These are phyloP conservation scores for Diplodia sapinea DNA, from an alignment of 2,329 filamentous ascomycete species.

Conservation along the genomic window DNA sequence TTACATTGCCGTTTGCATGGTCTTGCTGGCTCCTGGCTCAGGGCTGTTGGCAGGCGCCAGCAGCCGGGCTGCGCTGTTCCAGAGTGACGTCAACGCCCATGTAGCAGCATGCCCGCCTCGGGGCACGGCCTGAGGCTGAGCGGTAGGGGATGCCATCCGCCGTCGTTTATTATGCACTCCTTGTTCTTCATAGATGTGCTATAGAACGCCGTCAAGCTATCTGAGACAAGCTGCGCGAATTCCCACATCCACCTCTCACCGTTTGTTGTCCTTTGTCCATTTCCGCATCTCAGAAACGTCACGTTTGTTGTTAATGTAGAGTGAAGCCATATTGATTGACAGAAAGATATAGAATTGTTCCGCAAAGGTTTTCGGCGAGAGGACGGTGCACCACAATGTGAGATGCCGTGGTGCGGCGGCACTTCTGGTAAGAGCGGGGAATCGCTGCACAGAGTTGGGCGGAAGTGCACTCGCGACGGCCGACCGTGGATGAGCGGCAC, in stretches of 20 bases:
- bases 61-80: not conserved
- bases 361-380: not conserved
- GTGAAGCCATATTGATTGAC: not conserved
- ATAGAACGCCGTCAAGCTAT: not conserved
- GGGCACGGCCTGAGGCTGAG: too few species aligned
- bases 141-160: not conserved
- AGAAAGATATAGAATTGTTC: not conserved
- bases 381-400: not conserved
- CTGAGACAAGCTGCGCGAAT: not conserved
- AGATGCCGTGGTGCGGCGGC: too few species aligned
- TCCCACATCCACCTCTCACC: not conserved
- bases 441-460: too few species aligned
- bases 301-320: not conserved
- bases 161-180: too few species aligned
- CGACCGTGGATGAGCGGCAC: too few species aligned
- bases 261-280: not conserved
- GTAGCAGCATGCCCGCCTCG: too few species aligned
- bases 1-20: not conserved
- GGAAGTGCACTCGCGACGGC: too few species aligned
- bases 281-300: not conserved
- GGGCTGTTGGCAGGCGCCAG: not conserved
- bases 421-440: not conserved
- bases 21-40: not conserved
- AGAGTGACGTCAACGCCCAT: not conserved
- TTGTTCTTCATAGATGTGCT: too few species aligned